Percentiles rank a stretch among this genome's conserved stretches.
Conservation (phyloP, 2,329 filamentous ascomycete genomes). For the Diaporthe citri region DNA sequence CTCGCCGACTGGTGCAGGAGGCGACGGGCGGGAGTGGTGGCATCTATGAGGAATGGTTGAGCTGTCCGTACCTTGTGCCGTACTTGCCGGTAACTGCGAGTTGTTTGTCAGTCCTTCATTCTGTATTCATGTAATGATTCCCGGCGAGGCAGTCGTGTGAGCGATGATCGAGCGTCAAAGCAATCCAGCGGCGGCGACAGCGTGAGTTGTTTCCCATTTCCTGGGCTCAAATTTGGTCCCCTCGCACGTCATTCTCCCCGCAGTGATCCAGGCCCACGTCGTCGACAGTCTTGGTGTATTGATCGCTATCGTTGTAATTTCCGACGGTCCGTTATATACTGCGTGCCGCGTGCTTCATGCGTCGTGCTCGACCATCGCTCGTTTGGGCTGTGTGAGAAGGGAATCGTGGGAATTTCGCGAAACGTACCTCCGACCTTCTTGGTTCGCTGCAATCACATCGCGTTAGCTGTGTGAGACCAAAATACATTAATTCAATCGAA, state of each 20-base stretch:
- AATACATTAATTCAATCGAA: not conserved
- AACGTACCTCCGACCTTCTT: constrained; percentile 75
- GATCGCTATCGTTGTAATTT: not conserved
- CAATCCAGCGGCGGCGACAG: not conserved
- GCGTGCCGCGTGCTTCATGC: constrained; percentile 2
- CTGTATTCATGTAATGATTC: not conserved
- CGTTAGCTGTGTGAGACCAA: not conserved
- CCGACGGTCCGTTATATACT: too few species aligned
- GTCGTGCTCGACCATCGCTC: constrained; percentile 37
- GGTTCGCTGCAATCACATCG: constrained; percentile 68
- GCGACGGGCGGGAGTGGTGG: constrained; percentile 3
- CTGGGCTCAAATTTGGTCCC: not conserved
- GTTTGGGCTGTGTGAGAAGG: constrained; percentile 25
- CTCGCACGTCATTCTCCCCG: constrained; percentile 29
- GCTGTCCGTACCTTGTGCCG: constrained; percentile 84
- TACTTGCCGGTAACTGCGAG: constrained; percentile 98
- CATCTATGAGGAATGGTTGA: constrained; percentile 43
- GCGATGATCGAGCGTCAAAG: constrained; percentile 14
- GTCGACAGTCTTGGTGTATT: not conserved
- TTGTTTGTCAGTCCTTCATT: constrained; percentile 31
- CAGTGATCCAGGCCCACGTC: not conserved
- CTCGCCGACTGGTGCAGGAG: not conserved
- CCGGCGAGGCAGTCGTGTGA: not conserved
- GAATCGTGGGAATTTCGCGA: constrained; percentile 29
- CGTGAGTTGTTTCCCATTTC: not conserved